Percentiles rank a stretch among this genome's conserved stretches.
phyloP scores from a whole-genome alignment of 768 basidiomycete species.

The Pholiota conissans region DNA sequence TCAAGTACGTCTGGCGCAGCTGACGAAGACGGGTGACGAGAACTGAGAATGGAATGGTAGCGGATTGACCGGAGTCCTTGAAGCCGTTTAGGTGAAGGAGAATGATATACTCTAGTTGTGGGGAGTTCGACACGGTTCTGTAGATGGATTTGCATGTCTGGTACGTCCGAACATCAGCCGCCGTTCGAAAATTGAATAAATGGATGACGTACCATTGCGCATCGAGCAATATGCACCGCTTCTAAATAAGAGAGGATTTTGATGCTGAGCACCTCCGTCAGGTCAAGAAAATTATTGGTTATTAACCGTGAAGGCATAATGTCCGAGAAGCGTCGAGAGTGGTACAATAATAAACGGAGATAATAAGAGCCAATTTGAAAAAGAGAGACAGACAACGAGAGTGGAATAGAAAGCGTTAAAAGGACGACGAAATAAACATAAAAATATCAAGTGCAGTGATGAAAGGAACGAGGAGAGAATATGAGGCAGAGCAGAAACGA shows the following conservation, averaged over 20 bases:
- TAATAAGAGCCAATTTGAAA: no score
- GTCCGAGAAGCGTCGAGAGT: no score
- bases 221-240: neutral
- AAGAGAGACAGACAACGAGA: no score
- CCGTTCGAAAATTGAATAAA: neutral
- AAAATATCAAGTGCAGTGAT: no score
- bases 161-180: neutral
- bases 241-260: neutral
- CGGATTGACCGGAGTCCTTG: no score
- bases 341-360: no score
- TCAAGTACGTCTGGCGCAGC: neutral
- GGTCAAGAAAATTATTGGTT: no score
- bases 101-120: neutral
- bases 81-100: neutral
- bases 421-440: no score
- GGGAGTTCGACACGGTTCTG: neutral
- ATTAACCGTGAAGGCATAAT: no score
- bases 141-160: neutral
- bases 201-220: neutral
- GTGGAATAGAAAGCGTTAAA: no score
- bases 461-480: no score
- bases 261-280: neutral
- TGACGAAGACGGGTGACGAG: neutral
- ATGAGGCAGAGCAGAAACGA: no score
- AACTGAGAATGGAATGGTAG: neutral